Conservation (phyloP, 2,329 filamentous ascomycete genomes). For the Claviceps maximensis region DNA sequence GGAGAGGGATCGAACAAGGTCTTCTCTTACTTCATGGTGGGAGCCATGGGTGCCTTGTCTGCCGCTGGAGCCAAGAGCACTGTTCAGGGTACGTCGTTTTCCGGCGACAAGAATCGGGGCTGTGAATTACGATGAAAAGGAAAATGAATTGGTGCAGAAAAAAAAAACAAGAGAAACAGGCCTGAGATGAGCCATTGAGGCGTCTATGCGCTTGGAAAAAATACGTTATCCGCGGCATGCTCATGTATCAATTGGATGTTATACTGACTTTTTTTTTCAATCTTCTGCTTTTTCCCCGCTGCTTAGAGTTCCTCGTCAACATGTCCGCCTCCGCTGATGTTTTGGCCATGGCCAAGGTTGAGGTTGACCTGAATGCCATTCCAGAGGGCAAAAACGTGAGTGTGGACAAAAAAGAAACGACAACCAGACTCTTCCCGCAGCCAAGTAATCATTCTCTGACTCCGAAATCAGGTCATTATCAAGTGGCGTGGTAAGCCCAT, state of each 20-base stretch:
- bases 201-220: conserved; percentile 1
- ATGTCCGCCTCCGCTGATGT: conserved; percentile 99
- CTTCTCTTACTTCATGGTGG: conserved; percentile 98
- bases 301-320: conserved; percentile 93
- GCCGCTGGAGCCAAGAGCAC: conserved; percentile 95
- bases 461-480: conserved; percentile 65
- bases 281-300: conserved; percentile 8
- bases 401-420: conserved; percentile 11
- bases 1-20: conserved; percentile 64
- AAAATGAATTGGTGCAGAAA: not conserved
- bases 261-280: conserved; percentile 13
- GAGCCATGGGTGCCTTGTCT: conserved; percentile 80
- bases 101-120: not conserved
- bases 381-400: conserved; percentile 98
- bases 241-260: conserved; percentile 13
- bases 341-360: conserved; percentile 97
- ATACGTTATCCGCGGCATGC: conserved; percentile 1
- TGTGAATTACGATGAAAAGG: not conserved
- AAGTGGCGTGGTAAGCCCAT: conserved; percentile 99
- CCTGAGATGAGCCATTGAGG: conserved; percentile 9
- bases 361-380: conserved; percentile 83
- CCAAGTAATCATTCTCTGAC: not conserved
- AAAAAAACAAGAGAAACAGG: not conserved
- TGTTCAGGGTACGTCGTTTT: conserved; percentile 67
- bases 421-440: not conserved